Base-by-base conservation (phyloP, 2,329 filamentous ascomycete genomes). In the Dactylellina sp. region DNA sequence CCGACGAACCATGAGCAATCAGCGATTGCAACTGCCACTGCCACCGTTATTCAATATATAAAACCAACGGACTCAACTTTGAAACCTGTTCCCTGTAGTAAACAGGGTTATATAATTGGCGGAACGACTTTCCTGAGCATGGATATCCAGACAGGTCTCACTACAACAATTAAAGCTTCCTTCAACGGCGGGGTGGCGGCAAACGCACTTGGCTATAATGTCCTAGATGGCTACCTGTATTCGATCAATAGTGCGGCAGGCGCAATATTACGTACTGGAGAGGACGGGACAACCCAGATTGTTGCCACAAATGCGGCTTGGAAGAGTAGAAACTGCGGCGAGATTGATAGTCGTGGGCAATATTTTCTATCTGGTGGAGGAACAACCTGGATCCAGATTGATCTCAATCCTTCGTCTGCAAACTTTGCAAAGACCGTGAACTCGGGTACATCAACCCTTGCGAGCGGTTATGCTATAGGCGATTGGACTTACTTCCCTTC, bases 141-240 rank as follows among this genome's bases (percentile, higher is more conserved):
- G 2, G 66, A 78, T 42, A 47, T 77, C n/a, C 14, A 44, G 3
- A 63, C 50, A 2, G 76, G 66, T 12, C 20, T 16, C 20, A n/a
- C 22, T 12, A 47, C 49, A 5, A 9, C 18, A 25, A 56, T 77
- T 50, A 37, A 9, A 24, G 18, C 12, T 11, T 56, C 16, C 14
- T 35, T 70, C 1, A 62, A 63, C 46, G 25, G 68, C 40, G 39
- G 39, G 11, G 20, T 24, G 14, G 18, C 20, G 14, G 55, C 77
- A 55, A 76, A 76, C 28, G 76, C 64, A 9, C 57, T 77, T n/a
- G 76, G 61, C 0, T 77, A 76, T 64, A 76, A 76, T 28, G 42
- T 72, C n/a, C 35, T 63, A 6, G 76, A 77, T 56, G 76, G 76
- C 55, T 75, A 50, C 52, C 62, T 77, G 11, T 77, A 77, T 60